Conservation (phyloP, 2,329 filamentous ascomycete species). For the Epichloe sylvatica region DNA sequence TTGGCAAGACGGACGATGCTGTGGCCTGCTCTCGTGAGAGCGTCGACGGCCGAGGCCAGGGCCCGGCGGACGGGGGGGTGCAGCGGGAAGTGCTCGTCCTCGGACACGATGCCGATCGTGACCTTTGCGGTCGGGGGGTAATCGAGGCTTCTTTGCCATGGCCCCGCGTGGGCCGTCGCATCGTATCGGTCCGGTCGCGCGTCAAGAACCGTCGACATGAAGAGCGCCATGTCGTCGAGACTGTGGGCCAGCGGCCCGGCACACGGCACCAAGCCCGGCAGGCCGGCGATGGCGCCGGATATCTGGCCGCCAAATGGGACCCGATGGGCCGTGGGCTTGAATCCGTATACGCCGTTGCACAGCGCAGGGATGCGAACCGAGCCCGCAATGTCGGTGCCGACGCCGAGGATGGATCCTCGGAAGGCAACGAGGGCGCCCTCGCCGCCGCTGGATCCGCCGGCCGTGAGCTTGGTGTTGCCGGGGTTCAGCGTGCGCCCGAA, state of each 20-base stretch:
- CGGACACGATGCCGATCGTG: constrained; percentile 33
- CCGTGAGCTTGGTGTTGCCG: constrained; percentile 20
- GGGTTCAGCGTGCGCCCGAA: constrained; percentile 16
- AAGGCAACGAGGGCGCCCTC: constrained; percentile 12
- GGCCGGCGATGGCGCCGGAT: constrained; percentile 7
- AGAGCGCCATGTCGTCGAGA: constrained; percentile 14
- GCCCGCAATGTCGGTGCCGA: constrained; percentile 22
- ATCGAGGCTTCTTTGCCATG: constrained; percentile 27
- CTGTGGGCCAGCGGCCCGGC: constrained; percentile 30
- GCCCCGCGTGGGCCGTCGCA: constrained; percentile 23
- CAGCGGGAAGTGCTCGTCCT: constrained; percentile 32
- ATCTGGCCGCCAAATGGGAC: constrained; percentile 28
- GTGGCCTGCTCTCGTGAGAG: constrained; percentile 30
- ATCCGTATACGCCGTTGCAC: constrained; percentile 41
- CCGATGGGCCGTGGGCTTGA: constrained; percentile 41
- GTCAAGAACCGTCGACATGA: constrained; percentile 24
- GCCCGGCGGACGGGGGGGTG: constrained; percentile 37
- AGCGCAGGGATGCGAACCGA: constrained; percentile 38
- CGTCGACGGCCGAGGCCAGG: constrained; percentile 24
- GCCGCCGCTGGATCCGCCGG: constrained; percentile 13
- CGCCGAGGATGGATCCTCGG: constrained; percentile 13
- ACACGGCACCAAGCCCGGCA: constrained; percentile 18
- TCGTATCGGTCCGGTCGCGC: constrained; percentile 32
- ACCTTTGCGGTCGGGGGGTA: constrained; percentile 13
- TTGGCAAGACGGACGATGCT: constrained; percentile 22